Evolutionary conservation across 192 early-diverging fungal species (phyloP).

Genomic region (Backusella tuberculispora): DNA sequence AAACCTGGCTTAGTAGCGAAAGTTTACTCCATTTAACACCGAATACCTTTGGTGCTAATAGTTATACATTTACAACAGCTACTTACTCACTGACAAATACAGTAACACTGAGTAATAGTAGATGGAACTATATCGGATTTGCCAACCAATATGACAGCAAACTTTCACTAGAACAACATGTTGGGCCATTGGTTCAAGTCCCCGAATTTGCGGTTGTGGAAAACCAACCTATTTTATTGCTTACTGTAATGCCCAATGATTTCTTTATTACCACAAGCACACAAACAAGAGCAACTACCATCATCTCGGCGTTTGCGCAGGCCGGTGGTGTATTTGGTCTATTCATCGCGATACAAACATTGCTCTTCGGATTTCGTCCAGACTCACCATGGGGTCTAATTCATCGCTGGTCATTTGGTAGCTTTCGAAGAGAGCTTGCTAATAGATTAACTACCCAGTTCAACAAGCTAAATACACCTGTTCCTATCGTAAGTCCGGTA

Average conservation of each 20-base stretch:
- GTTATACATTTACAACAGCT: neutral
- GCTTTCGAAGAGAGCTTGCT: neutral
- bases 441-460: conserved; percentile 7
- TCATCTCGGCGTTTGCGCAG: neutral
- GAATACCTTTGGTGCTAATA: neutral
- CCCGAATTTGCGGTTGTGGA: neutral
- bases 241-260: neutral
- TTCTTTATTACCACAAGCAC: neutral
- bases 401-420: conserved; percentile 23
- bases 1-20: too few relatives aligned
- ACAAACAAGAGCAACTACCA: neutral
- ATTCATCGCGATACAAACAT: conserved; percentile 5
- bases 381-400: conserved; percentile 24
- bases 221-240: too few relatives aligned
- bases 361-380: conserved; percentile 26
- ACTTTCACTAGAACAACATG: neutral
- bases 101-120: neutral
- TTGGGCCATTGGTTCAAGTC: neutral
- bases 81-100: neutral
- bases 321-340: conserved; percentile 22
- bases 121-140: conserved; percentile 23
- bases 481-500: neutral
- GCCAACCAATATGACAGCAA: neutral
- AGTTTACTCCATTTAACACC: too few relatives aligned
- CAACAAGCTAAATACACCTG: neutral